Conservation (phyloP, 1,284 basidiomycete genomes). For the Marasmius fiardii region DNA sequence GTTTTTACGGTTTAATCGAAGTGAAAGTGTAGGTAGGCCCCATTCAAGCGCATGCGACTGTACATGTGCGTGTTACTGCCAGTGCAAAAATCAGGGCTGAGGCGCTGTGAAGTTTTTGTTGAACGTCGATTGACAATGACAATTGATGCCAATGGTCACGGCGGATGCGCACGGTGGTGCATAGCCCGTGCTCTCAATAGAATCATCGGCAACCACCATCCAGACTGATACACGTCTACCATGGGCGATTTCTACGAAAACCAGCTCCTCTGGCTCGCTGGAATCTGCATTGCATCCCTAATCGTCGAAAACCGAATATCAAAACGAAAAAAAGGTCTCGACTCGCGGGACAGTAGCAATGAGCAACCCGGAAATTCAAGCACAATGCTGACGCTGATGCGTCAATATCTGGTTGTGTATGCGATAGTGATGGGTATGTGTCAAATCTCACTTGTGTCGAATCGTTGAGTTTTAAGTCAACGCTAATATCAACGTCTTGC, state of each 20-base stretch:
- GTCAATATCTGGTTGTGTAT: constrained; percentile 64
- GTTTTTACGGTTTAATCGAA: too few relatives aligned
- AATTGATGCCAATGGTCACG: too few relatives aligned
- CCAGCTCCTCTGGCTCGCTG: constrained; percentile 44
- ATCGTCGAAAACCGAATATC: constrained; percentile 44
- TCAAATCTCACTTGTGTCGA: not conserved
- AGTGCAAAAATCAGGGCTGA: too few relatives aligned
- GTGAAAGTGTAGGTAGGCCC: too few relatives aligned
- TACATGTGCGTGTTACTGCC: too few relatives aligned
- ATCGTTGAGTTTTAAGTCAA: constrained; percentile 3
- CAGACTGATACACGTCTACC: not conserved
- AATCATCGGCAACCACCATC: too few relatives aligned
- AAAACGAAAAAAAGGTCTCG: constrained; percentile 20
- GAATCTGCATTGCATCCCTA: constrained; percentile 42
- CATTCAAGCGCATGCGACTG: too few relatives aligned
- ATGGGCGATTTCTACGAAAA: constrained; percentile 44
- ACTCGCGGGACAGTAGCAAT: constrained; percentile 19
- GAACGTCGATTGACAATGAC: too few relatives aligned
- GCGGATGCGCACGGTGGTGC: too few relatives aligned
- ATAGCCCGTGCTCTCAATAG: too few relatives aligned
- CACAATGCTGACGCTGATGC: constrained; percentile 39
- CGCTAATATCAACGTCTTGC: constrained; percentile 10
- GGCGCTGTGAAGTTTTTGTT: too few relatives aligned
- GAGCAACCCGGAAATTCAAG: constrained; percentile 1
- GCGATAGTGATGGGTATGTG: constrained; percentile 68